Conservation (phyloP, 108 stramenopile genomes). For the Seminavis robusta region DNA sequence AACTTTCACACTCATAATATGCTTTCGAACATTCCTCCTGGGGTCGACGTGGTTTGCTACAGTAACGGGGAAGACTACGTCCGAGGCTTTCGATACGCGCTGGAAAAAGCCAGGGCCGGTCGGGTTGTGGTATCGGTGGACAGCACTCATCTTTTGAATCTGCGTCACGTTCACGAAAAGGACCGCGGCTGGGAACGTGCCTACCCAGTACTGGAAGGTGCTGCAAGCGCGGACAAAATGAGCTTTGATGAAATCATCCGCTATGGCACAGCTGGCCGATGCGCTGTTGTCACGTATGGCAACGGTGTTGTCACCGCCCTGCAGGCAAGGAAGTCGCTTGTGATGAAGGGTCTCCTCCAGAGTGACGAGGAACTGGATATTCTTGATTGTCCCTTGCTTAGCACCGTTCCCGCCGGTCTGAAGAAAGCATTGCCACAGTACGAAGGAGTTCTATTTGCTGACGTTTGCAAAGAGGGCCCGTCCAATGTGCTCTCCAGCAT, state of each 20-base stretch:
- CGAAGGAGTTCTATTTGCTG: slow-evolving; percentile 70
- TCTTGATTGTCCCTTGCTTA: slow-evolving; percentile 77
- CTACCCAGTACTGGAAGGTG: slow-evolving; percentile 37
- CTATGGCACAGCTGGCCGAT: slow-evolving; percentile 36
- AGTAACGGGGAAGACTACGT: slow-evolving; percentile 81
- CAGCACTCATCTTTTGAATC: slow-evolving; percentile 74
- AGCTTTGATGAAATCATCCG: slow-evolving; percentile 57
- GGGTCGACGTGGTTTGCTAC: slow-evolving; percentile 85
- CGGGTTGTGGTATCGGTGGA: slow-evolving; percentile 76
- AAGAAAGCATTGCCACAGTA: slow-evolving; percentile 34
- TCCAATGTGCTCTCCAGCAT: slow-evolving; percentile 62
- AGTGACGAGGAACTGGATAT: slow-evolving; percentile 55
- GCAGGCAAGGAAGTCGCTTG: slow-evolving; percentile 46
- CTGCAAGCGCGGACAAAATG: slow-evolving; percentile 35
- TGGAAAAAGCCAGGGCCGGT: slow-evolving; percentile 64
- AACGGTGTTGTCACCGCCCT: slow-evolving; percentile 81
- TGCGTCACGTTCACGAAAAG: slow-evolving; percentile 61
- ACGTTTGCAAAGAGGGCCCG: slow-evolving; percentile 84
- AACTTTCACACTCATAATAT: slow-evolving; percentile 89
- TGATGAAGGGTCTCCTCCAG: slow-evolving; percentile 11
- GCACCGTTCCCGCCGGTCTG: slow-evolving; percentile 57
- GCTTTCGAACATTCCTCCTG: slow-evolving; percentile 75
- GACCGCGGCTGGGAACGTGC: slow-evolving; percentile 64
- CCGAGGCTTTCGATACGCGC: slow-evolving; percentile 75
- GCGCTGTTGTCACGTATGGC: slow-evolving; percentile 76